Evolutionary conservation across 202 grass and related monocot genomes (phyloP).

Genomic region (Schoenoplectus tabernaemontani): DNA sequence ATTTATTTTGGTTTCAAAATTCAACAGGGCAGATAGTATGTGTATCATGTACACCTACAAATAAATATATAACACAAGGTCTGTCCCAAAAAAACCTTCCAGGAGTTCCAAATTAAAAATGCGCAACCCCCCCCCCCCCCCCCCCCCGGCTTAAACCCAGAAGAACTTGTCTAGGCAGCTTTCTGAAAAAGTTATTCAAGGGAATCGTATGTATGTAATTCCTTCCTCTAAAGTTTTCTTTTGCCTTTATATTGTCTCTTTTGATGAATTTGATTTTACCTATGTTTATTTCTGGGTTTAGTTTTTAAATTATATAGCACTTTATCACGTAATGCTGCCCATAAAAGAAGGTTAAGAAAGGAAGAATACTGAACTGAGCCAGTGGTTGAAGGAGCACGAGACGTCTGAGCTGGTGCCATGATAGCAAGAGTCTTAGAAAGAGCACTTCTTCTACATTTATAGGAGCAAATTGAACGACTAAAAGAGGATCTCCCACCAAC

Average conservation of each 20-base stretch:
- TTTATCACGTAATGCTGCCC: neutral
- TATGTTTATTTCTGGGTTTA: neutral
- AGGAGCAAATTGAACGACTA: conserved; percentile 18
- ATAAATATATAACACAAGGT: neutral
- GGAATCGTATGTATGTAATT: neutral
- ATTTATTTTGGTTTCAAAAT: neutral
- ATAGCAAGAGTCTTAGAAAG: conserved; percentile 32
- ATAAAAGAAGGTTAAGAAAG: neutral
- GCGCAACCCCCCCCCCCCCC: too few species aligned
- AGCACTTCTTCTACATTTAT: conserved; percentile 8
- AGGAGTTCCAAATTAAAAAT: neutral
- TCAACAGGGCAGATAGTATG: neutral
- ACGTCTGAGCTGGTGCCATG: conserved; percentile 33
- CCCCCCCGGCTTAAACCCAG: too few species aligned
- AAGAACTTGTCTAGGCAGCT: neutral
- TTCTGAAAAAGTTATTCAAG: neutral
- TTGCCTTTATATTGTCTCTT: neutral
- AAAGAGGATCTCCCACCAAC: conserved; percentile 18
- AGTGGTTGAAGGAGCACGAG: conserved; percentile 46
- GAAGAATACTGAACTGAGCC: conserved; percentile 45
- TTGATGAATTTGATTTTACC: neutral
- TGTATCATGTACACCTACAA: neutral
- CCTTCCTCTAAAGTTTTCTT: neutral
- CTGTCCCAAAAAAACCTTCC: neutral
- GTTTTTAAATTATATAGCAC: neutral